phyloP scores from a whole-genome alignment of 2,329 filamentous ascomycete species.

The Stromatinia cepivora region DNA sequence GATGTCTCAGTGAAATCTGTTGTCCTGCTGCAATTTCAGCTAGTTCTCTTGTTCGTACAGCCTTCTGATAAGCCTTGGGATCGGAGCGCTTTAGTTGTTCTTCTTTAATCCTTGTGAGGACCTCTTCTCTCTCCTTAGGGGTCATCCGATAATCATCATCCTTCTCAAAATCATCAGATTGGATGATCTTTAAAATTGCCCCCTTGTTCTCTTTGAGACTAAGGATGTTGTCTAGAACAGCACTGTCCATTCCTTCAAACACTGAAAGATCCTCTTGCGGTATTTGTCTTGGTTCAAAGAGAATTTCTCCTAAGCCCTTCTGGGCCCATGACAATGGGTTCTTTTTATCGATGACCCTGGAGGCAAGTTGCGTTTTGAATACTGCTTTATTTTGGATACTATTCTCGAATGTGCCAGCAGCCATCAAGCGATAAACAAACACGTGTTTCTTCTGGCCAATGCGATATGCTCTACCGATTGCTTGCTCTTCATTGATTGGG shows the following conservation, averaged over 20 bases:
- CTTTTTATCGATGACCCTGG: slow-evolving; percentile 80
- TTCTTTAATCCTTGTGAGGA: slow-evolving; percentile 48
- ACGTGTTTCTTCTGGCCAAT: slow-evolving; percentile 80
- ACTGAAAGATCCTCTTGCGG: slow-evolving; percentile 52
- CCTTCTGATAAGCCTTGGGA: slow-evolving; percentile 28
- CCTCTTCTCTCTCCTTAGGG: slow-evolving; percentile 59
- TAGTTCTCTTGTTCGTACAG: slow-evolving; percentile 11
- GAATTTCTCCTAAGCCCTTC: slow-evolving; percentile 53
- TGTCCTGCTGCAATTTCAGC: background rate
- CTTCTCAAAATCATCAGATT: slow-evolving; percentile 71
- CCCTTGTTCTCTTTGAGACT: background rate
- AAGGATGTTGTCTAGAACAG: slow-evolving; percentile 56
- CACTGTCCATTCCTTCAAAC: slow-evolving; percentile 58
- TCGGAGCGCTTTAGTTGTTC: slow-evolving; percentile 35
- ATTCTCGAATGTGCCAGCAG: slow-evolving; percentile 78
- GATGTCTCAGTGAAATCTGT: background rate
- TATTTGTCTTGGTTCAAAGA: slow-evolving; percentile 58
- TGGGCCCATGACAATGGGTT: slow-evolving; percentile 68
- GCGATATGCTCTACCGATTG: slow-evolving; percentile 81
- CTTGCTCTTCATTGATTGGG: slow-evolving; percentile 80
- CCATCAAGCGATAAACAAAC: slow-evolving; percentile 79
- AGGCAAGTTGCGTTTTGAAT: slow-evolving; percentile 80
- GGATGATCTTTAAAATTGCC: slow-evolving; percentile 57
- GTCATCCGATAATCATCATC: slow-evolving; percentile 66
- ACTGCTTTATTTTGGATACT: slow-evolving; percentile 70